A percentile compares a stretch with the other conserved stretches of the same genome.
Evolutionary conservation across 805 yeast species (phyloP).

Genomic region (Vanderwaltozyma yarrowii): DNA sequence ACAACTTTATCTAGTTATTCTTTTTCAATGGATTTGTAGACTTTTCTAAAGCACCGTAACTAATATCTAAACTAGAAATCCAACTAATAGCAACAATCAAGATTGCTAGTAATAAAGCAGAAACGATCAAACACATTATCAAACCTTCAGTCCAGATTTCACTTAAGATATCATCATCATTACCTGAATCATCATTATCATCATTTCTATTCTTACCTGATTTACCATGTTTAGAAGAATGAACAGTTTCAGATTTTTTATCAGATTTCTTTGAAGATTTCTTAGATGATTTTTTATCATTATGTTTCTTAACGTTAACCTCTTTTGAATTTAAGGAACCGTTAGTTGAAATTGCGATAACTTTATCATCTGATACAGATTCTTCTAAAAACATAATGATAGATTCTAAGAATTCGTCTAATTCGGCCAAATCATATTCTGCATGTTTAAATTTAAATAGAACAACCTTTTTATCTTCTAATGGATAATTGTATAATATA

Average conservation of each 20-base stretch:
- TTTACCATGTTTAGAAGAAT: background rate
- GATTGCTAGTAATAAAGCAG: constrained; percentile 47
- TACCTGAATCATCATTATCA: constrained; percentile 4
- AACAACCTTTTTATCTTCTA: constrained; percentile 12
- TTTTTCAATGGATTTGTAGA: constrained; percentile 27
- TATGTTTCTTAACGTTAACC: background rate
- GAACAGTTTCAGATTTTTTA: too few species aligned
- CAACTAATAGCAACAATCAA: constrained; percentile 58
- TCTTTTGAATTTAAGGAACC: background rate
- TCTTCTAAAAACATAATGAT: constrained; percentile 17
- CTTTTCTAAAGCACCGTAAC: constrained; percentile 75
- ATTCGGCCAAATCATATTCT: constrained; percentile 14
- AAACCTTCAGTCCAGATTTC: constrained; percentile 44
- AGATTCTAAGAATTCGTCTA: constrained; percentile 23
- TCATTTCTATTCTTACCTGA: background rate
- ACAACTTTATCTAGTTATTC: constrained; percentile 15
- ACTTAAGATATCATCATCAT: constrained; percentile 19
- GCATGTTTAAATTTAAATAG: constrained; percentile 17
- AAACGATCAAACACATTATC: constrained; percentile 62
- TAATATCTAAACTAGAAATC: constrained; percentile 60
- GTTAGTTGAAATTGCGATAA: background rate
- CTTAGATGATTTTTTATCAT: background rate
- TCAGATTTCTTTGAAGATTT: background rate
- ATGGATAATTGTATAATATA: constrained; percentile 11
- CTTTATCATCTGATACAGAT: constrained; percentile 4